phyloP scores from a whole-genome alignment of 768 basidiomycete genomes.

The Suillus placidus region DNA sequence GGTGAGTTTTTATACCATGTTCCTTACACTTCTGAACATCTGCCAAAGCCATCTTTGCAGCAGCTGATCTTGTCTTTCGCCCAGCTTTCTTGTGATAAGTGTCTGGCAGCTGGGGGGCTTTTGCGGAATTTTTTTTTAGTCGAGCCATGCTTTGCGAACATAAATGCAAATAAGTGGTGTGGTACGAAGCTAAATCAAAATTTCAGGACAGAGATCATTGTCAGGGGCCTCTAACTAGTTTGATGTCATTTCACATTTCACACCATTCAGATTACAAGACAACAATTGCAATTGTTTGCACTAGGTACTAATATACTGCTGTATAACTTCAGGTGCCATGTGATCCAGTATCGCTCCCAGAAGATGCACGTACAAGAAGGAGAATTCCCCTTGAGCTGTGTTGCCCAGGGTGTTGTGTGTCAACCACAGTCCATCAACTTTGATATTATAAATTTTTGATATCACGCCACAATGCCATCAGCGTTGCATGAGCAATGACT shows the following conservation, averaged over 20 bases:
- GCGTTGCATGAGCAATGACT: background rate
- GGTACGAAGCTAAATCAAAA: background rate
- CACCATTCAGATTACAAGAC: background rate
- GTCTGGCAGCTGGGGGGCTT: background rate
- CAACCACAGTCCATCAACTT: background rate
- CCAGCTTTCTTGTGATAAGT: background rate
- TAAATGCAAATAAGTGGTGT: background rate
- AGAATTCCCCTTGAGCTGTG: too few species aligned
- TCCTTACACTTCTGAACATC: conserved; percentile 5
- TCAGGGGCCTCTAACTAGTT: background rate
- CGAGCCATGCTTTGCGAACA: background rate
- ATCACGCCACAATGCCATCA: background rate
- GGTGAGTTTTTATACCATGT: conserved; percentile 6
- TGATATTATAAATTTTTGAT: background rate
- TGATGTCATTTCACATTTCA: background rate
- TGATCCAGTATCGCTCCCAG: background rate
- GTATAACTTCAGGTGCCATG: background rate
- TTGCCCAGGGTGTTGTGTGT: background rate
- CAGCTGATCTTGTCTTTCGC: background rate
- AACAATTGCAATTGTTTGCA: background rate
- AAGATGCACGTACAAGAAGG: background rate
- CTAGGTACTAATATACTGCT: too few species aligned
- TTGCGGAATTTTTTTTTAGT: background rate
- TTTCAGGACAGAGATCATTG: background rate
- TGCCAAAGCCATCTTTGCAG: background rate